Conservation (phyloP, 768 basidiomycete species). For the Termitomyces sp. region DNA sequence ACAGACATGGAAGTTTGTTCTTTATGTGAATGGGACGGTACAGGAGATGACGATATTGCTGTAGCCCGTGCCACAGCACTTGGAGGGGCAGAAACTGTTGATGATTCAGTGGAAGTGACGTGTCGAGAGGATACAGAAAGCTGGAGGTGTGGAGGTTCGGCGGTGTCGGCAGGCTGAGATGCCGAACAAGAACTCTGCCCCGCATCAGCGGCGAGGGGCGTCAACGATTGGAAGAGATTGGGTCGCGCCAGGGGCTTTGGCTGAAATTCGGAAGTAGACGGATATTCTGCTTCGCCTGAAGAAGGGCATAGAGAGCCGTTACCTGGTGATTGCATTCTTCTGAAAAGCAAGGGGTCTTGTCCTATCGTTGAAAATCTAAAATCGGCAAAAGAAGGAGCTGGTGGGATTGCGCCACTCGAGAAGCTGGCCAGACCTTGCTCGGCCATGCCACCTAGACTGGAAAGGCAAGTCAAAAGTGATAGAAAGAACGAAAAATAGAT, state of each 20-base stretch:
- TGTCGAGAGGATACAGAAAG: background rate
- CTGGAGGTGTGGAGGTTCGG: background rate
- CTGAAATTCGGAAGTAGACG: constrained; percentile 5
- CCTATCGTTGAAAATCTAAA: constrained; percentile 52
- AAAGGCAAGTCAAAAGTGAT: background rate
- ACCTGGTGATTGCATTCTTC: constrained; percentile 32
- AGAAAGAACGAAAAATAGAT: background rate
- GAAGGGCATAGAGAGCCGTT: constrained; percentile 16
- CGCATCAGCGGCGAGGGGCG: constrained; percentile 2
- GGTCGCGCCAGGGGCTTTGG: constrained; percentile 11
- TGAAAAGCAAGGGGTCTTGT: constrained; percentile 44
- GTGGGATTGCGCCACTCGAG: constrained; percentile 16
- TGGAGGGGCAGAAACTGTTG: background rate
- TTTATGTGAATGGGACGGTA: background rate
- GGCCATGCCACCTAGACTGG: background rate
- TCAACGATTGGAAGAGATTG: constrained; percentile 15
- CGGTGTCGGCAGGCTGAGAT: background rate
- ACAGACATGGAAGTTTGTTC: background rate
- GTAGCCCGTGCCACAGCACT: background rate
- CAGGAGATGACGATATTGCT: background rate
- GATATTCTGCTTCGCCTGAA: constrained; percentile 12
- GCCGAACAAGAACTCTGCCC: background rate
- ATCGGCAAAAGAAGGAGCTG: constrained; percentile 32
- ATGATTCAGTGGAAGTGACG: background rate
- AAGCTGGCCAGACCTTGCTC: background rate